These are phyloP conservation scores for Spatholobus suberectus DNA, from an alignment of 306 rosid genomes.

Conservation along the genomic window DNA sequence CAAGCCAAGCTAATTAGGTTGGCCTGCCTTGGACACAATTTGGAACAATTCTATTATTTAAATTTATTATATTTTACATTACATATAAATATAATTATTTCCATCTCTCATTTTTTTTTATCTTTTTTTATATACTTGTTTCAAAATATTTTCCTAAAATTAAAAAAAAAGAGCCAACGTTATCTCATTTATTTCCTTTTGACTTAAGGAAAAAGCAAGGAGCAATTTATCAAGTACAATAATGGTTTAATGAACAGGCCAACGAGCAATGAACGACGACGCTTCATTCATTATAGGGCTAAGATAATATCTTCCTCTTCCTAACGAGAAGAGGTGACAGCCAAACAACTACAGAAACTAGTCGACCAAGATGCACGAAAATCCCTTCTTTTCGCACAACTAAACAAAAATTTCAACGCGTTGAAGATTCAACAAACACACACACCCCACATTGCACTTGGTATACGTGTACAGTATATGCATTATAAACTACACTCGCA, in stretches of 20 bases:
- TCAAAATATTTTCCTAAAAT: background rate
- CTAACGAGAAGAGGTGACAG: background rate
- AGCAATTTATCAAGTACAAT: background rate
- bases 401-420: background rate
- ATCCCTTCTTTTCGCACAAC: background rate
- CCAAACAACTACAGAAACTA: background rate
- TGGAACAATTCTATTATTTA: too few species aligned
- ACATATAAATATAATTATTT: background rate
- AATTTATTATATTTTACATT: background rate
- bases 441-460: background rate
- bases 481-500: conserved; percentile 20
- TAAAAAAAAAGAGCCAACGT: background rate
- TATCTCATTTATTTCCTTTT: background rate
- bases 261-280: background rate
- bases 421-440: background rate
- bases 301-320: background rate
- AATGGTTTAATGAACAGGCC: background rate
- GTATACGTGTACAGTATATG: background rate
- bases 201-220: background rate
- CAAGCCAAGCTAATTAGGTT: too few species aligned
- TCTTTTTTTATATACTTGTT: background rate
- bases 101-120: background rate
- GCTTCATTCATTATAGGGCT: background rate
- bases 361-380: background rate
- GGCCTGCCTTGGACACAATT: too few species aligned